Conservation (phyloP, 2,329 filamentous ascomycete species). For the Aspergillus felis region DNA sequence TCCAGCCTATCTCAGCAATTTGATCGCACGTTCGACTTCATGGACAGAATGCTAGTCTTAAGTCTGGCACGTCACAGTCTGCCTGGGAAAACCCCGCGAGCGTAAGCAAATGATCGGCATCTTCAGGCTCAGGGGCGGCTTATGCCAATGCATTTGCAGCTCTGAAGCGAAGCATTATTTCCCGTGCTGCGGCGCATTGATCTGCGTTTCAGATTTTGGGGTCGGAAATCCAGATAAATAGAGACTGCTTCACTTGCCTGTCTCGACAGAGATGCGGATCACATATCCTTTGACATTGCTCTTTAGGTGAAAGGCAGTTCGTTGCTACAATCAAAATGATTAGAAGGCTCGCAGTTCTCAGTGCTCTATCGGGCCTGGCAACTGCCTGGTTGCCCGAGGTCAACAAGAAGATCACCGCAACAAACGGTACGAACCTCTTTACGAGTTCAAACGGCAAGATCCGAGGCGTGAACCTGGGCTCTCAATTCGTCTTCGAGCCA, state of each 20-base stretch:
- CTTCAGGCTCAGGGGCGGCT: background rate
- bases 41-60: background rate
- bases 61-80: background rate
- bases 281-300: background rate
- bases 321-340: background rate
- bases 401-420: slow-evolving; percentile 22
- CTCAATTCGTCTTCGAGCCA: slow-evolving; percentile 51
- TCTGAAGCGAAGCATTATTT: background rate
- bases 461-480: slow-evolving; percentile 54
- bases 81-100: background rate
- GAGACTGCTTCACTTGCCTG: background rate
- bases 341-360: background rate
- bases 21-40: too few species aligned
- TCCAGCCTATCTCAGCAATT: background rate
- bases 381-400: slow-evolving; percentile 24
- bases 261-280: background rate
- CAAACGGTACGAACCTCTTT: slow-evolving; percentile 24
- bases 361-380: background rate
- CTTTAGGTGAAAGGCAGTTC: background rate
- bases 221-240: background rate
- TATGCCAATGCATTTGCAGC: background rate
- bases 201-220: background rate
- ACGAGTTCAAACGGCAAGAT: slow-evolving; percentile 37
- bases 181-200: background rate
- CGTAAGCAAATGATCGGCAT: background rate